A percentile compares a stretch with the other conserved stretches of the same genome.
Evolutionary conservation across 2,329 filamentous ascomycete genomes (phyloP).

Genomic region (Pseudopyricularia javanii): DNA sequence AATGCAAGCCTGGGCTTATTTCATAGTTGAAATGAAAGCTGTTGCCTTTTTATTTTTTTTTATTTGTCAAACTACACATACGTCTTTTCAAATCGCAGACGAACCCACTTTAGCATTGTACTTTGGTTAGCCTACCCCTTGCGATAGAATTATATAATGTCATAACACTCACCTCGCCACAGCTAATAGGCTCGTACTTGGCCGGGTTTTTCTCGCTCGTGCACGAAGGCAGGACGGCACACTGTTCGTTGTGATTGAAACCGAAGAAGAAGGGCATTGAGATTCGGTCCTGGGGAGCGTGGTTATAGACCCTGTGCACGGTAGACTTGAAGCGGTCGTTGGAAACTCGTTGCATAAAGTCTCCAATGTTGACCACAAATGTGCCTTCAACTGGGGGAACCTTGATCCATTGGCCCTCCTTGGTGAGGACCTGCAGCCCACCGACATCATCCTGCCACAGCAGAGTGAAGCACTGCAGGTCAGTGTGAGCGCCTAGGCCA

Average conservation of each 20-base stretch:
- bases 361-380: conserved; percentile 38
- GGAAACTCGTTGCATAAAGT: conserved; percentile 36
- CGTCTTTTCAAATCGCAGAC: neutral
- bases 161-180: conserved; percentile 14
- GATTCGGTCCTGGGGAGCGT: conserved; percentile 25
- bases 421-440: conserved; percentile 28
- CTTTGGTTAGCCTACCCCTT: neutral
- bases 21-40: no score
- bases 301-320: conserved; percentile 36
- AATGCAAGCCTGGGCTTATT: no score
- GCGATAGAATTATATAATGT: neutral
- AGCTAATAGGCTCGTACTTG: conserved; percentile 30
- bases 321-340: conserved; percentile 35
- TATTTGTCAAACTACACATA: neutral
- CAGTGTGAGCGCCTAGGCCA: conserved; percentile 32
- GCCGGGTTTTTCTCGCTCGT: conserved; percentile 23
- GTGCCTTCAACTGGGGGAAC: conserved; percentile 29
- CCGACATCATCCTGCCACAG: conserved; percentile 32
- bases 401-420: conserved; percentile 28
- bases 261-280: conserved; percentile 47
- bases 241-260: conserved; percentile 31
- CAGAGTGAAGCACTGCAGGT: conserved; percentile 35
- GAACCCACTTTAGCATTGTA: neutral
- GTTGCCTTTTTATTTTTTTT: neutral
- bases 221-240: conserved; percentile 27